phyloP scores from a whole-genome alignment of 2,329 filamentous ascomycete species.

The Alternaria infectoria region DNA sequence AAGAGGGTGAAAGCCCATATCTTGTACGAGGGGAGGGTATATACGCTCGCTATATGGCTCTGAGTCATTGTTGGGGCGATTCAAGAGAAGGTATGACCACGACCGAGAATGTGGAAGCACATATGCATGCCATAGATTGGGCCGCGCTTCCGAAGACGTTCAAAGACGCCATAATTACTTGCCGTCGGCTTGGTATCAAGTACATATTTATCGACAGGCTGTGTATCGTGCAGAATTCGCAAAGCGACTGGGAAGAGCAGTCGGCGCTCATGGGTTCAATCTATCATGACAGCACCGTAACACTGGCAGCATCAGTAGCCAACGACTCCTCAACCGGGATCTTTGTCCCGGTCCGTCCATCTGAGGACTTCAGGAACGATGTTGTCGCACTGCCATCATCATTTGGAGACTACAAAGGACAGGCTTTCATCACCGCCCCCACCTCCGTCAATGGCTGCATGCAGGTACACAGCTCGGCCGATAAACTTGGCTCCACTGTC shows the following conservation, averaged over 20 bases:
- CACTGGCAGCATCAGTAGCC: neutral
- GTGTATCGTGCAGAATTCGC: fast-evolving
- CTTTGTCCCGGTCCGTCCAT: neutral
- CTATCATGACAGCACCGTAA: neutral
- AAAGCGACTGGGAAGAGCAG: neutral
- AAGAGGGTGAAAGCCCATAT: neutral
- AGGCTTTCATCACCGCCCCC: neutral
- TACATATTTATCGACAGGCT: neutral
- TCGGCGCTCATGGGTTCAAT: neutral
- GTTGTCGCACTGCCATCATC: neutral
- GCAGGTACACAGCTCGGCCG: too few species aligned
- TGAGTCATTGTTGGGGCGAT: neutral
- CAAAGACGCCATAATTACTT: neutral
- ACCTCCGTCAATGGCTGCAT: neutral
- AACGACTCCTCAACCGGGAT: neutral
- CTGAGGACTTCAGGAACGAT: neutral
- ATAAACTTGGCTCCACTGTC: too few species aligned
- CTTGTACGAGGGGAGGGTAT: neutral
- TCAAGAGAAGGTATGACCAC: neutral
- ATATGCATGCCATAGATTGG: neutral
- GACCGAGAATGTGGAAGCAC: neutral
- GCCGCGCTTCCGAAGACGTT: neutral
- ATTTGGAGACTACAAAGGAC: neutral
- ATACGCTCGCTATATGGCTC: neutral
- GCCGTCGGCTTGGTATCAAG: neutral